Conservation (phyloP, 2,329 filamentous ascomycete genomes). For the Exophiala viscosa region DNA sequence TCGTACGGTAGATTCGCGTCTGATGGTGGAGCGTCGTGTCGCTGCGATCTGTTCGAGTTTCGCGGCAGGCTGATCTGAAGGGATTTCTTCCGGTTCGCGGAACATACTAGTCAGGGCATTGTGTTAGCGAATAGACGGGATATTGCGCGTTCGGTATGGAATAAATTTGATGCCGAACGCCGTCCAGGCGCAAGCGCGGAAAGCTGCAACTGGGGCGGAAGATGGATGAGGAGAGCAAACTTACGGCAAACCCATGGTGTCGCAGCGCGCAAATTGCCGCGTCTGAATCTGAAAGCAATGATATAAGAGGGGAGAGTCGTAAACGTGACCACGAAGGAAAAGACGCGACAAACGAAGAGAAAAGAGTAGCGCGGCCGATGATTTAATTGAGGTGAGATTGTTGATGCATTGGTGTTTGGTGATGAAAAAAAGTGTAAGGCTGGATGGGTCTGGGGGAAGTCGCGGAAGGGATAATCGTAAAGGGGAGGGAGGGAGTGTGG, state of each 20-base stretch:
- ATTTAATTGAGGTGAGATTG: constrained; percentile 12
- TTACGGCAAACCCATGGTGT: constrained; percentile 50
- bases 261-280: constrained; percentile 8
- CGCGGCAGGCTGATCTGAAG: constrained; percentile 39
- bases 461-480: too few species aligned
- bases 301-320: constrained; percentile 20
- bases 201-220: constrained; percentile 13
- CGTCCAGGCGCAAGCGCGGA: constrained; percentile 15
- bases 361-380: constrained; percentile 17
- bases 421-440: too few species aligned
- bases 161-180: constrained; percentile 17
- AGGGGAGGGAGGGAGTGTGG: too few species aligned
- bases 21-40: constrained; percentile 54
- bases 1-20: constrained; percentile 45
- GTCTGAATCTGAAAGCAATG: constrained; percentile 21
- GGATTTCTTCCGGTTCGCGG: constrained; percentile 50
- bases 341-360: constrained; percentile 16
- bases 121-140: constrained; percentile 8
- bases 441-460: too few species aligned
- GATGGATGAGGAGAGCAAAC: constrained; percentile 25
- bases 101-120: constrained; percentile 45
- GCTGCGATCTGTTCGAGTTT: constrained; percentile 53
- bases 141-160: constrained; percentile 9
- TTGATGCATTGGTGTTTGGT: constrained; percentile 14
- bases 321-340: constrained; percentile 2